These are phyloP conservation scores for Aspergillus pseudonomiae DNA, from an alignment of 2,329 filamentous ascomycete genomes.

Conservation along the genomic window DNA sequence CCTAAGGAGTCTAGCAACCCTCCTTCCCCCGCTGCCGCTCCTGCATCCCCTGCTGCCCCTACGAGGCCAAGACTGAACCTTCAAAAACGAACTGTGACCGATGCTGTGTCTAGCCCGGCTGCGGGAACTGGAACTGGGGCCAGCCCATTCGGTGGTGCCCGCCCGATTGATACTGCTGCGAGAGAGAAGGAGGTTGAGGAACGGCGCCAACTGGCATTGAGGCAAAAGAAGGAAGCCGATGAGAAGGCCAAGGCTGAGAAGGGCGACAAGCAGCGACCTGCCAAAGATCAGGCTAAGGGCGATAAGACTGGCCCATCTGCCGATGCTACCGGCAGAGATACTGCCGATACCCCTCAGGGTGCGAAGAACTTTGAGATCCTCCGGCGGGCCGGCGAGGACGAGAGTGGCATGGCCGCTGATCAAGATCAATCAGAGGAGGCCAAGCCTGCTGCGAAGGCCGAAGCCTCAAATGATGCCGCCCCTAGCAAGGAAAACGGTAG, in stretches of 20 bases:
- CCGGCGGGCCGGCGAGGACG: conserved; percentile 52
- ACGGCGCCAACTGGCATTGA: conserved; percentile 72
- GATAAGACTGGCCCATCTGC: conserved; percentile 30
- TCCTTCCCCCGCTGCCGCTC: conserved; percentile 67
- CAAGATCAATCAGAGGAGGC: conserved; percentile 54
- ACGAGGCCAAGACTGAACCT: conserved; percentile 83
- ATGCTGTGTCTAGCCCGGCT: conserved; percentile 58
- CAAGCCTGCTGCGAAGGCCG: conserved; percentile 49
- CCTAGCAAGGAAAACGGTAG: conserved; percentile 45
- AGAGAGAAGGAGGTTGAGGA: conserved; percentile 90
- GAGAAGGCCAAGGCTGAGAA: conserved; percentile 83
- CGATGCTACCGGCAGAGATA: conserved; percentile 46
- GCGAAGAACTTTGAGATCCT: conserved; percentile 60
- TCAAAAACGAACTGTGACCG: conserved; percentile 86
- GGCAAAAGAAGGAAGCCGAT: conserved; percentile 83
- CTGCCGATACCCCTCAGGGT: conserved; percentile 43
- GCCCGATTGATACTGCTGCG: conserved; percentile 89
- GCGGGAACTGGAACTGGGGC: conserved; percentile 70
- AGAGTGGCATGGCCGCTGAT: conserved; percentile 53
- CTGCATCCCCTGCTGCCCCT: conserved; percentile 63
- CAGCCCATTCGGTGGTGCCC: conserved; percentile 90
- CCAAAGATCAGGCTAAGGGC: conserved; percentile 42
- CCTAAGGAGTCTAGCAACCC: conserved; percentile 74
- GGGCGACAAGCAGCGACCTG: conserved; percentile 59
- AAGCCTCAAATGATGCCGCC: conserved; percentile 58